Conservation (phyloP, 2,329 filamentous ascomycete species). For the Mycosphaerelloides madeirae region DNA sequence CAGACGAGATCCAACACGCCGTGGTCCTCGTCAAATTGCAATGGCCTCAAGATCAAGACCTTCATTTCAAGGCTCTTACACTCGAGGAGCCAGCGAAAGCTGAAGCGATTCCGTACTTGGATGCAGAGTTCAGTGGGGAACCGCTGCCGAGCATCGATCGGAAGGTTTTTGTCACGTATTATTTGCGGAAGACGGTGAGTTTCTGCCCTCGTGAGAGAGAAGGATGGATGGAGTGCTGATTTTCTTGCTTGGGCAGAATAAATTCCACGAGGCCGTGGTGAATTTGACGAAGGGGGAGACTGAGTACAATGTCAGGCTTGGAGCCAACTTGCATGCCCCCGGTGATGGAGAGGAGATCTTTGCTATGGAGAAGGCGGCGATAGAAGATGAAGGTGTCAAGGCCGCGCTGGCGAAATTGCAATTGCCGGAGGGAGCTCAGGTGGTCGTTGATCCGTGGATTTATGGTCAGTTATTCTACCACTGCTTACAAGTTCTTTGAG, state of each 20-base stretch:
- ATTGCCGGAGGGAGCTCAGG: conserved; percentile 52
- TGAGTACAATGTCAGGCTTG: conserved; percentile 56
- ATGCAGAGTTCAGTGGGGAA: conserved; percentile 33
- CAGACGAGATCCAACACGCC: conserved; percentile 52
- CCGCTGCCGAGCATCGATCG: conserved; percentile 45
- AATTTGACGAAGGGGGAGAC: conserved; percentile 50
- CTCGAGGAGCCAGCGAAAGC: conserved; percentile 33
- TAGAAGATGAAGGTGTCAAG: conserved; percentile 53
- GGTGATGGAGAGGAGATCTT: conserved; percentile 57
- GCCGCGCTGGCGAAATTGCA: conserved; percentile 57
- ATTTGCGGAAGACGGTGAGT: conserved; percentile 56
- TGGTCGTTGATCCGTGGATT: conserved; percentile 64
- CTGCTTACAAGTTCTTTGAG: background rate
- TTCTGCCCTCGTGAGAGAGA: background rate
- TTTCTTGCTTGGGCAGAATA: conserved; percentile 43
- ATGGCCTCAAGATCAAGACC: conserved; percentile 53
- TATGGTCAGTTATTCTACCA: conserved; percentile 46
- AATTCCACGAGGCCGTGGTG: conserved; percentile 54
- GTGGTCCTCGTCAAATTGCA: conserved; percentile 47
- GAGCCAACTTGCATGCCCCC: conserved; percentile 53
- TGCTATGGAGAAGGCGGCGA: conserved; percentile 53
- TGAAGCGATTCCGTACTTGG: conserved; percentile 29
- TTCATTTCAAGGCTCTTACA: conserved; percentile 63
- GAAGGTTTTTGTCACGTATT: conserved; percentile 48
- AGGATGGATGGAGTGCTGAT: background rate